Evolutionary conservation across 768 basidiomycete species (phyloP), one percentile per base, ranked within the genome.

Genomic region (Imleria badia): DNA sequence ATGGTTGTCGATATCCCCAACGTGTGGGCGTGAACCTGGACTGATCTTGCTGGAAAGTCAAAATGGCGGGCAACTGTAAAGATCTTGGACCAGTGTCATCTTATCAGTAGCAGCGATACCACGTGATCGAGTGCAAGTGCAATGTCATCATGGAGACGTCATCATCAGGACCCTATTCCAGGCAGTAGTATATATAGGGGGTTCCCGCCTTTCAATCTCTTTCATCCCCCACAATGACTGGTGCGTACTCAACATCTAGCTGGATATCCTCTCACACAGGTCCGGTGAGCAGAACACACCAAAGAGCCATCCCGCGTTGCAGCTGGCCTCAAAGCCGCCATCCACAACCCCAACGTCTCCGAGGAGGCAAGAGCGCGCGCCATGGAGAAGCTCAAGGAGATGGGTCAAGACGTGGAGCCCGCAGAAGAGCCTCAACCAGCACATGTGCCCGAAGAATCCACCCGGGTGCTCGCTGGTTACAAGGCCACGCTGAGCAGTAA

Each of bases 341-440:
- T 84, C 6, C 72, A 77, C 63, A 85, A 86, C 63, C 83, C 82
- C 12, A 74, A 79, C 48, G 80, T 84, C 41, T 83, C 81, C 5
- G 72, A 75, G 1, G 78, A 79, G 55, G 84, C 83, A 0, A 83
- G 83, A 63, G 67, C 72, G 41, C 72, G 74, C 17, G 85, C 83
- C 8, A 60, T 60, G 11, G 68, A 78, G 42, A 72, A 73, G 12
- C 75, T 86, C n/a, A 71, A 78, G 40, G 56, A 70, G 17, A 71
- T 79, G 72, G 71, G 68, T 20, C 54, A 69, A 41, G 59, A 55
- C 12, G 49, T 54, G 7, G 65, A 64, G 13, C 0, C 34, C 2
- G 0, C 15, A 1, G 41, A 54, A 10, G 55, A 54, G 30, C 38
- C 33, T n/a, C 14, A 22, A 8, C 19, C 20, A 3, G 7, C 2